Conservation (phyloP, 2,329 filamentous ascomycete species). For the Proliferodiscus dingleyae region DNA sequence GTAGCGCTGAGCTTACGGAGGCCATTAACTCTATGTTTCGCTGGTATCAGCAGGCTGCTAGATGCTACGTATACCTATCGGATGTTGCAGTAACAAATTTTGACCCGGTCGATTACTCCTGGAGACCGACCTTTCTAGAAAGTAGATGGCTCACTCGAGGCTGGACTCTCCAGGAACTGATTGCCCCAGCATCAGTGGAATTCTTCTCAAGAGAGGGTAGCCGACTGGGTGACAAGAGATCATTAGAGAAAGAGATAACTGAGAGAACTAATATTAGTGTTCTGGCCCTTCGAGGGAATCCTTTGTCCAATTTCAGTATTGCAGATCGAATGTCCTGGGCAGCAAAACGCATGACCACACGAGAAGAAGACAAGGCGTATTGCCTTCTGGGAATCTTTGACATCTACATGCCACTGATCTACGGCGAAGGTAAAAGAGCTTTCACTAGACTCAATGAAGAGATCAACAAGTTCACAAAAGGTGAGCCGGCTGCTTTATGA, state of each 20-base stretch:
- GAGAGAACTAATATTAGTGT: conserved; percentile 7
- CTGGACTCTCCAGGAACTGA: too few relatives aligned
- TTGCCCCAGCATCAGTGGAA: not conserved
- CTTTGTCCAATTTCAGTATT: conserved; percentile 3
- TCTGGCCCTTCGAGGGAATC: not conserved
- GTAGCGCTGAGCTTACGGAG: too few relatives aligned
- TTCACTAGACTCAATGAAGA: not conserved
- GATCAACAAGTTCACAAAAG: conserved; percentile 1
- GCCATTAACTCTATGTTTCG: too few relatives aligned
- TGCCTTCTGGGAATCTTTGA: conserved; percentile 39
- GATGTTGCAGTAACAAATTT: too few relatives aligned
- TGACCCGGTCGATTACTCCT: too few relatives aligned
- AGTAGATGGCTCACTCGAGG: not conserved
- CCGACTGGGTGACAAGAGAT: too few relatives aligned
- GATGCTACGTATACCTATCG: too few relatives aligned
- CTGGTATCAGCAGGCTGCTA: too few relatives aligned
- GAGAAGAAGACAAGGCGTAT: conserved; percentile 35
- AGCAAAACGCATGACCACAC: conserved; percentile 31
- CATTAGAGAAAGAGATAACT: not conserved
- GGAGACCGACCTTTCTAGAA: too few relatives aligned
- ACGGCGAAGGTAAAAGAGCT: conserved; percentile 30
- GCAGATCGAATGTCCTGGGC: conserved; percentile 26
- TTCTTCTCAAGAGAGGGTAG: too few relatives aligned
- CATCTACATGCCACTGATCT: conserved; percentile 40
- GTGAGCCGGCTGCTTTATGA: too few relatives aligned